These are phyloP conservation scores for Coniella vitis DNA, from an alignment of 2,329 filamentous ascomycete species.

Conservation along the genomic window DNA sequence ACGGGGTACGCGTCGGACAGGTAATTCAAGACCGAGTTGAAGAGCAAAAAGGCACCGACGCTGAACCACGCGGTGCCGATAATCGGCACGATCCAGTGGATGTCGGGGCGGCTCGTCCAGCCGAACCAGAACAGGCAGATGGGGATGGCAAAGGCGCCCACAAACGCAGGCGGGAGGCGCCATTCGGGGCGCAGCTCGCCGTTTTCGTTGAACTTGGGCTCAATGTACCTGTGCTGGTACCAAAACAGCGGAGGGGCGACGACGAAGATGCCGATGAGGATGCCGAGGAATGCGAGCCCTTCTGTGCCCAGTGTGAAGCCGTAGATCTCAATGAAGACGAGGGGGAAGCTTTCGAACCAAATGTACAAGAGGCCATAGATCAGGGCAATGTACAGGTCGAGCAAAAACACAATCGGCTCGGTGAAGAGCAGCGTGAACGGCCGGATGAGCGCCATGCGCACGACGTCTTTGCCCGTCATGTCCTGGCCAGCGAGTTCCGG, in stretches of 20 bases:
- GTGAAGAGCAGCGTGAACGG: constrained; percentile 51
- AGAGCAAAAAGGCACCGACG: constrained; percentile 12
- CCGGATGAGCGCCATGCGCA: constrained; percentile 50
- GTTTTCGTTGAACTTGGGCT: constrained; percentile 51
- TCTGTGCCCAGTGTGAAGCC: constrained; percentile 40
- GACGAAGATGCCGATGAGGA: constrained; percentile 40
- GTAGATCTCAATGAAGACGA: constrained; percentile 45
- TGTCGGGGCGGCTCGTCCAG: constrained; percentile 34
- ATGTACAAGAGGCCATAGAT: constrained; percentile 41
- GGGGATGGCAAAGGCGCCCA: constrained; percentile 50
- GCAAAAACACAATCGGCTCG: constrained; percentile 46
- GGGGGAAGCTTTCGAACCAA: constrained; percentile 49
- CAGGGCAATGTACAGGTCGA: constrained; percentile 52
- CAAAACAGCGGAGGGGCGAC: constrained; percentile 50
- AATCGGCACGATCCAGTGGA: constrained; percentile 15
- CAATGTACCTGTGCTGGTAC: constrained; percentile 58
- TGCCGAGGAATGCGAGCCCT: constrained; percentile 42
- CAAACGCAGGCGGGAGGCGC: constrained; percentile 52
- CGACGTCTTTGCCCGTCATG: constrained; percentile 33
- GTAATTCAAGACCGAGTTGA: constrained; percentile 15
- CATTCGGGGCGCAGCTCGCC: constrained; percentile 58
- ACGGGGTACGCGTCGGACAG: constrained; percentile 13
- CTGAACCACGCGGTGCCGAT: constrained; percentile 14
- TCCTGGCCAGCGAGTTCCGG: constrained; percentile 41
- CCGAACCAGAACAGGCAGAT: constrained; percentile 51